phyloP scores from a whole-genome alignment of 805 yeast genomes.

The Saturnispora gosingensis region DNA sequence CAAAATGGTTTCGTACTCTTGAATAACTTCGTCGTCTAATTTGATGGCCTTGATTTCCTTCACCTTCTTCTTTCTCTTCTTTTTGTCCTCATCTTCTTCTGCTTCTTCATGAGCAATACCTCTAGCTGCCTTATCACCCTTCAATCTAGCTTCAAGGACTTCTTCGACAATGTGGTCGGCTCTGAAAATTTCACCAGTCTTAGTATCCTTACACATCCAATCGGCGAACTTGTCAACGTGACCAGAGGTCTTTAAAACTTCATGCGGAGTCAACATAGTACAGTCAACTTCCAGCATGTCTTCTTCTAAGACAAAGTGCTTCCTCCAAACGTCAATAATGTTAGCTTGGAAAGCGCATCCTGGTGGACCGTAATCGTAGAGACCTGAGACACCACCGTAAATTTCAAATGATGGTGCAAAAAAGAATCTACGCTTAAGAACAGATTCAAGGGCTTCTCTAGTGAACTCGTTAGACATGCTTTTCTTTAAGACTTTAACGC shows the following conservation, averaged over 20 bases:
- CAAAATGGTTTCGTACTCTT: slow-evolving; percentile 76
- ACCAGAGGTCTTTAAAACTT: slow-evolving; percentile 96
- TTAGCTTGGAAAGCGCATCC: slow-evolving; percentile 98
- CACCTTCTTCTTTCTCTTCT: slow-evolving; percentile 91
- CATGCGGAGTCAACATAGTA: slow-evolving; percentile 96
- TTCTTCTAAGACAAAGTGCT: slow-evolving; percentile 94
- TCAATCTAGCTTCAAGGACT: slow-evolving; percentile 89
- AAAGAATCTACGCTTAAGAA: slow-evolving; percentile 90
- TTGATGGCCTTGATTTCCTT: slow-evolving; percentile 86
- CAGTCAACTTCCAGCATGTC: slow-evolving; percentile 98
- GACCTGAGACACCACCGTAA: slow-evolving; percentile 97
- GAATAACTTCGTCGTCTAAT: slow-evolving; percentile 69
- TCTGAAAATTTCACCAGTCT: slow-evolving; percentile 96
- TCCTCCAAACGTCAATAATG: slow-evolving; percentile 91
- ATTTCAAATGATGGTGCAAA: slow-evolving; percentile 96
- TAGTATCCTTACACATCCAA: slow-evolving; percentile 96
- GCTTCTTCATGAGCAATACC: slow-evolving; percentile 62
- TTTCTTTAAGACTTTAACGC: neutral
- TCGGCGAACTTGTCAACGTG: slow-evolving; percentile 98
- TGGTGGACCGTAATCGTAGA: slow-evolving; percentile 98
- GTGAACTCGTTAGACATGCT: slow-evolving; percentile 36
- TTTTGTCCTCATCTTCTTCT: slow-evolving; percentile 67
- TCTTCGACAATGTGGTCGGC: slow-evolving; percentile 98
- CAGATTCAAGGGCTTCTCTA: slow-evolving; percentile 84
- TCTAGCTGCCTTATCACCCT: slow-evolving; percentile 96